Evolutionary conservation across 2,329 filamentous ascomycete genomes (phyloP).

Genomic region (Phoma sp.): DNA sequence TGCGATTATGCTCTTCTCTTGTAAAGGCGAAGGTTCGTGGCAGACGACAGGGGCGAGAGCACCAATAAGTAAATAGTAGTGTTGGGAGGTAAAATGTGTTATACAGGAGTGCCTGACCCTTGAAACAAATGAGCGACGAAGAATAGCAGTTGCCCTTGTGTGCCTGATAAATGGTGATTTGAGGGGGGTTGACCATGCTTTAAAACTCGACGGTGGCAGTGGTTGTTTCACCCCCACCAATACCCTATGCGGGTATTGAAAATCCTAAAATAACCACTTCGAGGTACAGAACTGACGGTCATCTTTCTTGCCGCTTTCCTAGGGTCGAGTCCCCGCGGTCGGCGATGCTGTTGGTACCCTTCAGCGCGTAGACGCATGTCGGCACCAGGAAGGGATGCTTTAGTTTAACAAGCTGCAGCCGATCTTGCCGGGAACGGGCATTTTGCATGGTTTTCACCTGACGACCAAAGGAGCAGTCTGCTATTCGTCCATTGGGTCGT

Average conservation of each 20-base stretch:
- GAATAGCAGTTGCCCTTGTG: conserved; percentile 19
- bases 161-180: conserved; percentile 28
- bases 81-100: neutral
- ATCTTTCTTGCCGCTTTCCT: conserved; percentile 33
- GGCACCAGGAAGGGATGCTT: conserved; percentile 2
- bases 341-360: conserved; percentile 11
- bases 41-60: neutral
- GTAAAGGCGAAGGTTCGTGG: neutral
- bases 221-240: conserved; percentile 34
- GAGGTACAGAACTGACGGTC: conserved; percentile 19
- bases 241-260: conserved; percentile 10
- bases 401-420: conserved; percentile 1
- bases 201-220: conserved; percentile 43
- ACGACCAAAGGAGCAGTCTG: neutral
- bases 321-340: conserved; percentile 9
- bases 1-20: neutral
- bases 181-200: conserved; percentile 36
- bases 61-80: conserved; percentile 3
- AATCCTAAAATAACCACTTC: conserved; percentile 26
- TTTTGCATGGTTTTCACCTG: neutral
- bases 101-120: conserved; percentile 35
- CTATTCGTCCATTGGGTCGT: conserved; percentile 8
- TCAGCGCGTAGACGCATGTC: conserved; percentile 38
- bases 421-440: conserved; percentile 4
- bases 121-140: conserved; percentile 30